phyloP scores from a whole-genome alignment of 1,139 yeast genomes.

The Protomyces inundatus region DNA sequence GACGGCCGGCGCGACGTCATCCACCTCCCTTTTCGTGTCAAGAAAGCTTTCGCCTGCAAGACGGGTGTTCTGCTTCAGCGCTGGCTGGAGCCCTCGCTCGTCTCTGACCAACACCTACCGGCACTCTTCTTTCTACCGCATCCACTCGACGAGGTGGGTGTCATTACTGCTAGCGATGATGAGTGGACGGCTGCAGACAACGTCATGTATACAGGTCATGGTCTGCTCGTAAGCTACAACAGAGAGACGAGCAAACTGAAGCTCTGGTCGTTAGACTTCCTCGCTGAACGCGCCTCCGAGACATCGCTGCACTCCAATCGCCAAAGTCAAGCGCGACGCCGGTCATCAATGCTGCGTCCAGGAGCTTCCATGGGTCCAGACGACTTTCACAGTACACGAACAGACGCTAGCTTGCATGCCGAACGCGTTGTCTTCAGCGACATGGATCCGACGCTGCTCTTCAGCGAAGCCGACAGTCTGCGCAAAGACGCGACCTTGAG shows the following conservation, averaged over 20 bases:
- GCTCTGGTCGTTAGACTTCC: not conserved
- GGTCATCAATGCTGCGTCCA: slow-evolving; percentile 11
- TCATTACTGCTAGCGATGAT: slow-evolving; percentile 58
- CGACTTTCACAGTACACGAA: not conserved
- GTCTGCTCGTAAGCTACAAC: slow-evolving; percentile 26
- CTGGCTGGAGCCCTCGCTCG: slow-evolving; percentile 35
- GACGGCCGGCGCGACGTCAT: slow-evolving; percentile 45
- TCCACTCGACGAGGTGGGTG: slow-evolving; percentile 63
- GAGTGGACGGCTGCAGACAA: slow-evolving; percentile 54
- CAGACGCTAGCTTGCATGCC: slow-evolving; percentile 15
- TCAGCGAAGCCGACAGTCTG: slow-evolving; percentile 34
- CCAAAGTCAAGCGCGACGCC: slow-evolving; percentile 1
- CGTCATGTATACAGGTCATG: slow-evolving; percentile 38
- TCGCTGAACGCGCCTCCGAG: not conserved
- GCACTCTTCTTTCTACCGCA: slow-evolving; percentile 60
- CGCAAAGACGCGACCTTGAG: slow-evolving; percentile 67
- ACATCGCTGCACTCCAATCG: not conserved
- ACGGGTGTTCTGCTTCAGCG: slow-evolving; percentile 62
- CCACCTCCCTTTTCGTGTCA: slow-evolving; percentile 59
- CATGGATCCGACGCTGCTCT: slow-evolving; percentile 7
- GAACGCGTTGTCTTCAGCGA: slow-evolving; percentile 31
- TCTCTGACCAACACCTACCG: slow-evolving; percentile 33
- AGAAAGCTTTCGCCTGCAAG: slow-evolving; percentile 54
- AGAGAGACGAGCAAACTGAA: not conserved
- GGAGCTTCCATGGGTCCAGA: not conserved